Evolutionary conservation across 805 yeast species (phyloP).

Genomic region (Lipomyces starkeyi): DNA sequence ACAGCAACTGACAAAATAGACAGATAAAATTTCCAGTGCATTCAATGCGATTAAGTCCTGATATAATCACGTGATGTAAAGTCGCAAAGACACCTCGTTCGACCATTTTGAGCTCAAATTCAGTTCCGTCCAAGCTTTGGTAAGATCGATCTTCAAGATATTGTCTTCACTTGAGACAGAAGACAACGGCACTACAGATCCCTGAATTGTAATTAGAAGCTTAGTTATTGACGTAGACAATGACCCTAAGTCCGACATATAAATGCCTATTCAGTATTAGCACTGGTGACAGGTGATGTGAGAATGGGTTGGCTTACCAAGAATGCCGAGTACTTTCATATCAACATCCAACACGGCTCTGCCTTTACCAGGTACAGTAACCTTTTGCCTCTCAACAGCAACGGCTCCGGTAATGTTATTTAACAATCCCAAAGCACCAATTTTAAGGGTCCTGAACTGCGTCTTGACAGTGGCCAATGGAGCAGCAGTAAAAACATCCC

Average conservation of each 20-base stretch:
- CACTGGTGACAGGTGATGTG: not conserved
- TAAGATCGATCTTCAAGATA: conserved; percentile 28
- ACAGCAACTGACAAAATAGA: too few species aligned
- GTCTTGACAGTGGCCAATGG: conserved; percentile 34
- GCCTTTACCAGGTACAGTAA: conserved; percentile 31
- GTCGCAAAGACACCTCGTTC: conserved; percentile 31
- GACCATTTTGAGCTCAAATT: conserved; percentile 28
- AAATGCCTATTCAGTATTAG: not conserved
- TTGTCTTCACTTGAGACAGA: conserved; percentile 25
- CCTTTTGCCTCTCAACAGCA: conserved; percentile 29
- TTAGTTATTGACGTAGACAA: conserved; percentile 10
- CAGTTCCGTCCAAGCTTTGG: conserved; percentile 32
- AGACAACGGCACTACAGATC: conserved; percentile 31
- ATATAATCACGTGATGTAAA: conserved; percentile 22
- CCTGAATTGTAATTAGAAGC: conserved; percentile 34
- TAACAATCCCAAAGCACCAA: conserved; percentile 34
- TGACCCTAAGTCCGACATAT: not conserved
- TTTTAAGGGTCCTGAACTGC: conserved; percentile 12
- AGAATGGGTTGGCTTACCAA: conserved; percentile 14
- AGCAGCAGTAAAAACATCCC: conserved; percentile 37
- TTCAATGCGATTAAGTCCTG: not conserved
- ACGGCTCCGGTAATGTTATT: conserved; percentile 34
- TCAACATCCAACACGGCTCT: conserved; percentile 32
- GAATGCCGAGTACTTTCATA: conserved; percentile 30
- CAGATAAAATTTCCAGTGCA: too few species aligned